Evolutionary conservation across 169 alveolate genomes (phyloP).

Genomic region (Cryptosporidium muris): DNA sequence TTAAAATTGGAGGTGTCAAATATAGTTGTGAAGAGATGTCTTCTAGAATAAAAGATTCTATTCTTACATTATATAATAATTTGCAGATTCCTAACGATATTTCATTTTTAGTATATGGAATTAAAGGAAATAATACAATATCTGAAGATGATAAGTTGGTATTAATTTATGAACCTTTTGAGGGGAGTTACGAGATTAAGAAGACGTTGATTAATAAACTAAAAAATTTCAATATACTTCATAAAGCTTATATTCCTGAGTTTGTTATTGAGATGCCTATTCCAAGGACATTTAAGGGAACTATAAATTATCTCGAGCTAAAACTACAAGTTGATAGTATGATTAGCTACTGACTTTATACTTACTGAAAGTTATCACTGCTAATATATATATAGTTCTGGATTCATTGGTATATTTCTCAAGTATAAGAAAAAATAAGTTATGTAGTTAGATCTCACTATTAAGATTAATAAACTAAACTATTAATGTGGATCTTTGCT

Average conservation of each 20-base stretch:
- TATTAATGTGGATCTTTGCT: too few species aligned
- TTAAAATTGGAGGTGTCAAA: conserved; percentile 77
- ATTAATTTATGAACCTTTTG: conserved; percentile 42
- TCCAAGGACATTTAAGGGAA: conserved; percentile 40
- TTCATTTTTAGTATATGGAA: conserved; percentile 9
- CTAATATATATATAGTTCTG: too few species aligned
- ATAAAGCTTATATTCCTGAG: conserved; percentile 24
- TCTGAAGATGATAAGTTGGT: conserved; percentile 56
- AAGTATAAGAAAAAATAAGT: too few species aligned
- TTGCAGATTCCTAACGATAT: neutral
- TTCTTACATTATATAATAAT: neutral
- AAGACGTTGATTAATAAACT: neutral
- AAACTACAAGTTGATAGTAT: neutral
- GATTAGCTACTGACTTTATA: too few species aligned
- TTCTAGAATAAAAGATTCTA: conserved; percentile 26
- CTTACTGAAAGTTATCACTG: too few species aligned
- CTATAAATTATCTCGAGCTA: neutral
- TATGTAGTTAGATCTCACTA: too few species aligned
- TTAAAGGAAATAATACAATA: conserved; percentile 19
- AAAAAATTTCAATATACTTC: neutral
- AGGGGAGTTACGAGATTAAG: neutral
- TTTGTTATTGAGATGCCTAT: conserved; percentile 20
- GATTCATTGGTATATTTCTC: too few species aligned
- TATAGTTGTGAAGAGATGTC: conserved; percentile 72
- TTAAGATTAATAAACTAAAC: too few species aligned